Conservation (phyloP, 768 basidiomycete genomes). For the Coprinopsis marcescibilis region DNA sequence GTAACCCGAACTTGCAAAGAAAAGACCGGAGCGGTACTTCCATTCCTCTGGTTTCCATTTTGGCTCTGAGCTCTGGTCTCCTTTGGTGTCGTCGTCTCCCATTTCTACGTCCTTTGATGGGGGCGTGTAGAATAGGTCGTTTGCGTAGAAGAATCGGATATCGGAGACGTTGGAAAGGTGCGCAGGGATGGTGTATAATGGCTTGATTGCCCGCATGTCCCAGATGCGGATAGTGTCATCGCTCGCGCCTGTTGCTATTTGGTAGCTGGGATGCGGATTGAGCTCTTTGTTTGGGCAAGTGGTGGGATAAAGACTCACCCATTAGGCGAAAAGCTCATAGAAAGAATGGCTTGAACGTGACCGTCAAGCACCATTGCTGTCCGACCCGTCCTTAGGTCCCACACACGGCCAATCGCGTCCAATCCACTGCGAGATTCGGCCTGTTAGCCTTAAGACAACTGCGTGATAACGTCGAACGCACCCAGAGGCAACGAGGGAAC, state of each 20-base stretch:
- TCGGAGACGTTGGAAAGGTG: conserved; percentile 95
- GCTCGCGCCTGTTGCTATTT: conserved; percentile 93
- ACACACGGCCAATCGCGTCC: conserved; percentile 94
- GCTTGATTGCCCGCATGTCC: conserved; percentile 92
- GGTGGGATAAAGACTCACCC: conserved; percentile 45
- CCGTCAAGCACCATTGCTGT: conserved; percentile 99
- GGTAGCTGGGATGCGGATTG: conserved; percentile 57
- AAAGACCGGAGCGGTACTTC: conserved; percentile 82
- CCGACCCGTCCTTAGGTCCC: conserved; percentile 92
- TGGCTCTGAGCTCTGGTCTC: conserved; percentile 25
- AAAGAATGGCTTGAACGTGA: conserved; percentile 87
- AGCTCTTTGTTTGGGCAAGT: conserved; percentile 9
- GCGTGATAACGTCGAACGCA: conserved; percentile 29
- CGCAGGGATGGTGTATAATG: conserved; percentile 94
- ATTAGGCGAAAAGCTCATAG: conserved; percentile 91
- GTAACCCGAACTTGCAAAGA: conserved; percentile 91
- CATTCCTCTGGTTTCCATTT: conserved; percentile 55
- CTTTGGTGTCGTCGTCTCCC: conserved; percentile 36
- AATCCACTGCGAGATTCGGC: conserved; percentile 57
- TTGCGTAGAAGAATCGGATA: conserved; percentile 84
- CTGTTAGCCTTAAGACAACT: background rate
- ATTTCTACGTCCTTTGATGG: conserved; percentile 42
- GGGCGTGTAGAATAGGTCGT: conserved; percentile 43
- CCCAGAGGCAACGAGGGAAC: conserved; percentile 91
- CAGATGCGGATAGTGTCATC: conserved; percentile 99